Conservation (phyloP, 1,284 basidiomycete genomes). For the Erythrobasidium hasegawianum region DNA sequence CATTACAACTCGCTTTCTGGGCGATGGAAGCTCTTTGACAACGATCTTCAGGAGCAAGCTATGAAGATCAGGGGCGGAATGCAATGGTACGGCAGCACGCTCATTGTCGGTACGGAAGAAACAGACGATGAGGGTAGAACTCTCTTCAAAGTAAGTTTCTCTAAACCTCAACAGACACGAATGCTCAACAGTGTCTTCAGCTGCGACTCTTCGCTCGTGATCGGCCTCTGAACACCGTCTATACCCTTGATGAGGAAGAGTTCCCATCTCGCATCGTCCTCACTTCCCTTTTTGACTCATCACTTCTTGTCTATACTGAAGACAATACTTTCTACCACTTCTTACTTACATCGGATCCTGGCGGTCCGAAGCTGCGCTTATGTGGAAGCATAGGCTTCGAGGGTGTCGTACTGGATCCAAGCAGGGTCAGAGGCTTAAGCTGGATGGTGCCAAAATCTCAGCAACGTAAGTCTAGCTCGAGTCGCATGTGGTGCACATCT, state of each 20-base stretch:
- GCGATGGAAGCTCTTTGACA: constrained; percentile 87
- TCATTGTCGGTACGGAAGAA: constrained; percentile 86
- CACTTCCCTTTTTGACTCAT: constrained; percentile 89
- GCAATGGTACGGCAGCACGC: constrained; percentile 94
- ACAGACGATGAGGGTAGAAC: constrained; percentile 68
- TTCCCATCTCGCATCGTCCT: constrained; percentile 73
- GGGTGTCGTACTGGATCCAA: constrained; percentile 82
- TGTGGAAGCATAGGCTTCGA: constrained; percentile 94
- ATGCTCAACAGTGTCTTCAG: constrained; percentile 51
- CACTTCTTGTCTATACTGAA: constrained; percentile 91
- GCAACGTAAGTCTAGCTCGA: constrained; percentile 63
- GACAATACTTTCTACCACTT: constrained; percentile 95
- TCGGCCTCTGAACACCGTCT: constrained; percentile 77
- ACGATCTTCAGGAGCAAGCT: constrained; percentile 79
- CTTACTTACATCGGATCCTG: constrained; percentile 77
- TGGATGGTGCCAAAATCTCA: constrained; percentile 95
- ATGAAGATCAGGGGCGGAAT: constrained; percentile 87
- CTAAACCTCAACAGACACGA: no score
- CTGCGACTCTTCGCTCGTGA: constrained; percentile 95
- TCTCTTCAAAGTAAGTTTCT: constrained; percentile 38
- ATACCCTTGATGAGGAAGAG: constrained; percentile 77
- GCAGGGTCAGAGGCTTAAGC: constrained; percentile 81
- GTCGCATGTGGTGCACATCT: constrained; percentile 3
- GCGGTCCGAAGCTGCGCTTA: constrained; percentile 68
- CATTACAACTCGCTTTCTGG: constrained; percentile 93